Base-by-base conservation (phyloP, 768 basidiomycete species). In the Leccinum boreale region DNA sequence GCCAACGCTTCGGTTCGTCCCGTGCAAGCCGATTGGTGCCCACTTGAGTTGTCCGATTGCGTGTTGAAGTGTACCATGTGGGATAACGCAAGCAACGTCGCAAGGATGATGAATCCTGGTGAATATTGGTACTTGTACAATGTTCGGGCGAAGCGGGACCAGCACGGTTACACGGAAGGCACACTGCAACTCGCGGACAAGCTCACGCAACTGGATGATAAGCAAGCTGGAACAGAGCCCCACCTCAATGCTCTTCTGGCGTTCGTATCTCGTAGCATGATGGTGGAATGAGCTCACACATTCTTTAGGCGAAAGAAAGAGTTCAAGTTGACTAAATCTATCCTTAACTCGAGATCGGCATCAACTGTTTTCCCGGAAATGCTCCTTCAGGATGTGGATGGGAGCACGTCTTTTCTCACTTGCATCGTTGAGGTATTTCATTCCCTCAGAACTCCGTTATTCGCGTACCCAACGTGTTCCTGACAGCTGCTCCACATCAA, bases 51-150 rank as follows among this genome's bases (percentile, higher is more conserved):
- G 33, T 71, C 70, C 3, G 73, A 78, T 14, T 68, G 65, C 24
- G 76, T 84, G 17, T 64, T 89, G n/a, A 79, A 75, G 50, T 76
- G 87, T 29, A 80, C 81, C 61, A 80, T 84, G 72, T 89, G 85
- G 84, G 82, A 84, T 60, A 65, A 45, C 1, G 84, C 87, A 12
- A 72, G 68, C 2, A 56, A 62, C 23, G 56, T 75, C 9, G 84
- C 77, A 11, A 71, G 60, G 28, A 69, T 58, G 2, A 81, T 89
- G 79, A 65, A 71, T 44, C 62, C 71, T 1, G 81, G 82, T 23
- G 74, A 81, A 57, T 83, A 77, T 60, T 88, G 82, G 67, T 72
- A 62, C 17, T 74, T 89, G 19, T 65, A 74, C 28, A 89, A 89
- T 61, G 69, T 78, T 26, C 78, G 81, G 9, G 79, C 82, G 67